Conservation (phyloP, 2,329 filamentous ascomycete genomes). For the Achaetomium macrosporum region DNA sequence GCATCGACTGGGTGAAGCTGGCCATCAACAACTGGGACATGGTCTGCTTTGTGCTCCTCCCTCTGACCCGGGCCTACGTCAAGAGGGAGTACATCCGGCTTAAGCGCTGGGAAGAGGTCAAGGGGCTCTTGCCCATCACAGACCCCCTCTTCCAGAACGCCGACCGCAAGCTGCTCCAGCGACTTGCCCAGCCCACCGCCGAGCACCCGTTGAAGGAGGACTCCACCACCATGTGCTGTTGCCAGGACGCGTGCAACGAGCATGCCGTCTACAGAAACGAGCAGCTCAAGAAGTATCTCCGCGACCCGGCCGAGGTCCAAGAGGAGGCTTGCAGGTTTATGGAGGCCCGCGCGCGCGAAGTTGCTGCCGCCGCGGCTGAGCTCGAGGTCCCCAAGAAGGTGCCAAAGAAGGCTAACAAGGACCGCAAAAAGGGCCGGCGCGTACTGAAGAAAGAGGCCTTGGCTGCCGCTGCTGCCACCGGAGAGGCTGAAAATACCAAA, state of each 20-base stretch:
- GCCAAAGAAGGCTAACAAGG: conserved; percentile 1
- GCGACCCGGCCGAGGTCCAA: background rate
- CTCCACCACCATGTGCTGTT: conserved; percentile 1
- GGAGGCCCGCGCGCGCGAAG: background rate
- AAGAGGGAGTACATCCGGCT: conserved; percentile 2
- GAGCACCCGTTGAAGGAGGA: conserved; percentile 4
- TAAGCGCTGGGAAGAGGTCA: background rate
- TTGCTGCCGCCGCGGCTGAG: background rate
- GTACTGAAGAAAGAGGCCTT: conserved; percentile 4
- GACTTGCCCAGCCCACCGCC: background rate
- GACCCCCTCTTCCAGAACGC: conserved; percentile 3
- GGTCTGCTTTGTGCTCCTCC: conserved; percentile 2
- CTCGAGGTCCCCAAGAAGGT: background rate
- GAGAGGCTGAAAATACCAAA: background rate
- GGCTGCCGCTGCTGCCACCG: background rate
- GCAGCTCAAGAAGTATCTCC: background rate
- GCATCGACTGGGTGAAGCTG: conserved; percentile 12
- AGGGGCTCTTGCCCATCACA: background rate
- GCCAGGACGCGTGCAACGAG: background rate
- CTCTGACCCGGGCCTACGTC: conserved; percentile 8
- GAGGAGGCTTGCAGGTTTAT: background rate
- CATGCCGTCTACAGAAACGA: conserved; percentile 11
- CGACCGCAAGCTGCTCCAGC: background rate
- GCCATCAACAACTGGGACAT: conserved; percentile 10
- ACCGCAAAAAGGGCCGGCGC: conserved; percentile 1